Evolutionary conservation across 2,329 filamentous ascomycete genomes (phyloP), one percentile per base, ranked within the genome.

Genomic region (Chaetothyriales sp.): DNA sequence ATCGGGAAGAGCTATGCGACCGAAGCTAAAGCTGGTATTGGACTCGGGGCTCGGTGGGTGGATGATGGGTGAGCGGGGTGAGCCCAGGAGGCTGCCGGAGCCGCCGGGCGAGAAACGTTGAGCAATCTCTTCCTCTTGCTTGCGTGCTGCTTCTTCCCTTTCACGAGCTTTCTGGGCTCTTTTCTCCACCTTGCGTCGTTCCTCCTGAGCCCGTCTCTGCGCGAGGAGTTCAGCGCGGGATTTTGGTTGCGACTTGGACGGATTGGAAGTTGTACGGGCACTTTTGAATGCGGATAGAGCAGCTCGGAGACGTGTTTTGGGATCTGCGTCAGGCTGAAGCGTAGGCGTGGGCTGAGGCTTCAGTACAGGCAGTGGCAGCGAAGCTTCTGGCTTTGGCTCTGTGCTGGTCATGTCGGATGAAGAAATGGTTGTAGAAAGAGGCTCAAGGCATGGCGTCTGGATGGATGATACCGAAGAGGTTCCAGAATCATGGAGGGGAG

Each of bases 181-280:
- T 73, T 95, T 97, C 63, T 90, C 85, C 19, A 82, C 82, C 66
- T 89, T 90, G 56, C 88, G 81, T 66, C 89, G 81, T 54, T 87
- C 84, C 66, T 94, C 86, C 71, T 95, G 95, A 64, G 82, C 81
- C 57, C 92, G 81, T 44, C 92, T 81, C 45, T 86, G 80, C 68
- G 97, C 92, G 61, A 98, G 88, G 10, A 98, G 77, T 65, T 97
- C 89, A 69, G 94, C 85, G 55, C 92, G 81, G 55, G 87, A 94
- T 57, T 85, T 82, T 52, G 90, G 86, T 61, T 94, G 82, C 0
- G 82, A 48, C 52, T 50, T 33, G 29, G 44, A 44, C 4, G 43
- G 43, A 47, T 49, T 40, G 10, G 33, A 15, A 5, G 90, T 89
- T 67, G 95, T 95, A 54, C 92, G 83, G 22, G 82, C 82, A 8